Evolutionary conservation across 139 green algal genomes (phyloP).

Genomic region (Monoraphidium neglectum): DNA sequence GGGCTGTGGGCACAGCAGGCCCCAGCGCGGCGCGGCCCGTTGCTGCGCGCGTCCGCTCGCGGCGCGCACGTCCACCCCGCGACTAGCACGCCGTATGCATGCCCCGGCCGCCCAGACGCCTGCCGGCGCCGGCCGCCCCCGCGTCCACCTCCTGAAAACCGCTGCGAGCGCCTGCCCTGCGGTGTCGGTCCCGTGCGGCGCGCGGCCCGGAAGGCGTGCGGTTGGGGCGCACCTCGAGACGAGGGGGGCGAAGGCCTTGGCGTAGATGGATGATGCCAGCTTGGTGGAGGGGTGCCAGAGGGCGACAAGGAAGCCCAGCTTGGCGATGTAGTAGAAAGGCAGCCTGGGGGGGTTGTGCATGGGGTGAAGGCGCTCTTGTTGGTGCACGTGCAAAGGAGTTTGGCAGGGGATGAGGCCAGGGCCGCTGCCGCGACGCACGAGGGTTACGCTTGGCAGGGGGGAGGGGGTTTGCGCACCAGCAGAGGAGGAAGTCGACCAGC

Average conservation of each 20-base stretch:
- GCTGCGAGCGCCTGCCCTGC: no score
- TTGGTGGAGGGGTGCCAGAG: conserved; percentile 33
- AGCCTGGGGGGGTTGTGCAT: conserved; percentile 10
- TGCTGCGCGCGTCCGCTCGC: no score
- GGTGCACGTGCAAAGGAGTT: not conserved
- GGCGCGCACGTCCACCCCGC: no score
- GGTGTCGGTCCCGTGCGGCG: no score
- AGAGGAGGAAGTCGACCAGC: conserved; percentile 4
- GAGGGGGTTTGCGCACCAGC: not conserved
- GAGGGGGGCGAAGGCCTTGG: conserved; percentile 11
- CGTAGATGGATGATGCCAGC: conserved; percentile 20
- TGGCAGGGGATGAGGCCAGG: no score
- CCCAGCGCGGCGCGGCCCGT: no score
- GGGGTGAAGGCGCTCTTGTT: not conserved
- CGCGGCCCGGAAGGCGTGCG: no score
- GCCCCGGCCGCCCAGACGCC: no score
- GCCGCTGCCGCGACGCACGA: not conserved
- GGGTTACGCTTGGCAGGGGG: not conserved
- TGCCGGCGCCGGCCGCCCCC: no score
- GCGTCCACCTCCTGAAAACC: no score
- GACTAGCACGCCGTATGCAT: no score
- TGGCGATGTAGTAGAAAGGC: conserved; percentile 37
- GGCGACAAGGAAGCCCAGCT: conserved; percentile 28
- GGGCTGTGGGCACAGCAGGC: no score
- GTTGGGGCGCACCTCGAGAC: not conserved